Evolutionary conservation across 805 yeast genomes (phyloP), one percentile per base, ranked within the genome.

Genomic region (Wickerhamomyces mucosus): DNA sequence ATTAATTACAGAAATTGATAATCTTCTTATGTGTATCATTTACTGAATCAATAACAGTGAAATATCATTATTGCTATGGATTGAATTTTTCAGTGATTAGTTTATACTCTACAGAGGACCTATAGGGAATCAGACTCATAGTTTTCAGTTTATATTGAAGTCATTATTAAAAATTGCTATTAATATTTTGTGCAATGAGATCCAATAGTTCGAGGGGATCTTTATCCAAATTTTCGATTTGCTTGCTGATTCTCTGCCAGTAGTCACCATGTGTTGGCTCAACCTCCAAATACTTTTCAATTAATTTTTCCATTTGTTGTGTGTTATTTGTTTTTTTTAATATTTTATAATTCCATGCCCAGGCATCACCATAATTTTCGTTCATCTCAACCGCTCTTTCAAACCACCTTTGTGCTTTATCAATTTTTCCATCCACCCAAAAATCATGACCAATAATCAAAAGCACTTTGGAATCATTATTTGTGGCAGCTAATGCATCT

Each of bases 361-460:
- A 85, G 3, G 67, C 55, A 53, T 88, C 96, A 4, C 95, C 96
- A 47, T 62, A 69, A n/a, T 55, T 59, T 1, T 59, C 51, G 34
- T 76, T 74, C 3, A 63, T 59, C n/a, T 56, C 60, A 9, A 78
- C 49, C 0, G 92, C 81, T 32, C 80, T 62, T 29, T 78, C 78
- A 34, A 85, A 70, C 85, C 95, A 88, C 11, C 75, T 65, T 34
- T 63, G 59, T 0, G 94, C 83, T 40, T 75, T 78, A 2, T 66
- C 56, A 17, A 65, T 53, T 41, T 80, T 80, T 0, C 80, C 78
- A 17, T 72, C 79, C 2, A 58, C 45, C 77, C 78, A 78, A 39
- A 86, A 75, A 34, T 73, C 69, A 10, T 63, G 56, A 0, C 92
- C 96, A 20, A 85, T 76, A 1, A 72, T 65, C 10, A 71, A 42